A percentile compares a stretch with the other conserved stretches of the same genome.
These are phyloP conservation scores for Fremontodendron californicum DNA, from an alignment of 345 rosid genomes.

Conservation along the genomic window DNA sequence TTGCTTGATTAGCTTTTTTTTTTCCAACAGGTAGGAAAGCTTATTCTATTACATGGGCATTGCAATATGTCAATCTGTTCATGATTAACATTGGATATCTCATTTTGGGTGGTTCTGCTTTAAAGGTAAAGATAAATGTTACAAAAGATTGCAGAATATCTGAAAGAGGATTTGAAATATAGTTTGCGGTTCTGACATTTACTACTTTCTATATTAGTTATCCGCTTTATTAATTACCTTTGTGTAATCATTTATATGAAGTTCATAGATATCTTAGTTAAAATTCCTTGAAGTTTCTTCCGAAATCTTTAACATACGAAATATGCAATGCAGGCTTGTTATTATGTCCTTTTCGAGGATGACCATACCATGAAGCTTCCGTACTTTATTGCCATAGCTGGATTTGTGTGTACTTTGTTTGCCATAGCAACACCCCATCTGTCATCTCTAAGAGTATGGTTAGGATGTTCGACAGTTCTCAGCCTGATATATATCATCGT, in stretches of 20 bases:
- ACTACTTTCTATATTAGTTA: neutral
- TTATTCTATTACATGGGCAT: conserved; percentile 62
- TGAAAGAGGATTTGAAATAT: too few relatives aligned
- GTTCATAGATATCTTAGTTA: neutral
- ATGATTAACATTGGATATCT: conserved; percentile 78
- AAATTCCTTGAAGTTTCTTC: neutral
- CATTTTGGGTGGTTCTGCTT: conserved; percentile 71
- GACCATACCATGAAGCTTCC: conserved; percentile 46
- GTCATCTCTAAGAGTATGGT: conserved; percentile 79
- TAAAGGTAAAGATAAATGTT: conserved; percentile 55
- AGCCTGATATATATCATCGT: conserved; percentile 54
- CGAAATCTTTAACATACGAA: neutral
- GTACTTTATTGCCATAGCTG: conserved; percentile 48
- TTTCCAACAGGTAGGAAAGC: conserved; percentile 51
- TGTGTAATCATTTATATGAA: too few relatives aligned
- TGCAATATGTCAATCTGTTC: conserved; percentile 78
- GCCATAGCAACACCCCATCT: conserved; percentile 83
- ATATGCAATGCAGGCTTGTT: conserved; percentile 44
- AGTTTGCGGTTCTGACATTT: neutral
- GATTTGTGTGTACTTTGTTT: conserved; percentile 53
- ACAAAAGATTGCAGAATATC: neutral
- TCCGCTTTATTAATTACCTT: too few relatives aligned
- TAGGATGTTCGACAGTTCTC: conserved; percentile 77
- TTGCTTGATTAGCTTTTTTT: neutral
- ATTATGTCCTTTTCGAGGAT: conserved; percentile 52